Base-by-base conservation (phyloP, 306 rosid species). In the Argentina anserina region DNA sequence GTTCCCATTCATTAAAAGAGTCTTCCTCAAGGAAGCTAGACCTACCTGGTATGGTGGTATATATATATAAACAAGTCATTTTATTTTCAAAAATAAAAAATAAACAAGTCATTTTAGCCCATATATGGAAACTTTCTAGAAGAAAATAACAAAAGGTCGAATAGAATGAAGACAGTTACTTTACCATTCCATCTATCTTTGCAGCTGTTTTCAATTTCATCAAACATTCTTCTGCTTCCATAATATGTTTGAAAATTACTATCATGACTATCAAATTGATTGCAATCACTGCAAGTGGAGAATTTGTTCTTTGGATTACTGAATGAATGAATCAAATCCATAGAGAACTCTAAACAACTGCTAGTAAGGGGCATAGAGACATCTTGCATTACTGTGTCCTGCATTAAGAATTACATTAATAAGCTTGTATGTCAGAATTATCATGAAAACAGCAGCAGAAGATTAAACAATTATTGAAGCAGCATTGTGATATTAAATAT, bases 301-400 rank as follows among this genome's bases (percentile, higher is more conserved):
- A 80, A 69, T 63, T 79, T 75, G 47, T 71, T 77, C 80, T 77
- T 85, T 74, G 73, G 65, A 73, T 77, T 78, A 72, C 83, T 47
- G 74, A 80, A 78, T 49, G 94, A 43, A 55, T 80, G 78, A 68
- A 55, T 62, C 61, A 56, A 33, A 65, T 65, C 77, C 18, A 63
- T 17, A 58, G 84, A 87, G 77, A 84, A 84, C 66, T 80, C 80
- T 66, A 80, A 77, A 49, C 62, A 85, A 79, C 71, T 72, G 20
- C 45, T 73, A 61, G 62, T 61, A 15, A 65, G 76, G 45, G 87
- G 87, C 72, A 59, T 79, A 63, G 72, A 63, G 40, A 75, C 76
- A 84, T 82, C 90, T 73, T 84, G 86, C 87, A 87, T 81, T 84
- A 83, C 76, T 40, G 78, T 62, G 46, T 93, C 98, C 98, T 93